phyloP scores from a whole-genome alignment of 305 asterid species.

The Fraxinus latifolia region DNA sequence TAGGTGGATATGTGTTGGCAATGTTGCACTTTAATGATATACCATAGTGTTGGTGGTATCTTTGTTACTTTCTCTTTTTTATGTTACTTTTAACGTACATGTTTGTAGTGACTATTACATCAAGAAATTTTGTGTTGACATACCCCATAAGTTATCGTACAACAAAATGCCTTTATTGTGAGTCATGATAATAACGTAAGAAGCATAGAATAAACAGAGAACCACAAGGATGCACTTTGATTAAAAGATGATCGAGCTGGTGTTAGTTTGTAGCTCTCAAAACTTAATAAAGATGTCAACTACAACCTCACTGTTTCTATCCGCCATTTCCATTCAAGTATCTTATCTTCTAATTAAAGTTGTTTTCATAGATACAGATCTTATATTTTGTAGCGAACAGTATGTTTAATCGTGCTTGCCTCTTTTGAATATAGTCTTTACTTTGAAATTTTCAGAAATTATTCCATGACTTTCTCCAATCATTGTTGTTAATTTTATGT shows the following conservation, averaged over 20 bases:
- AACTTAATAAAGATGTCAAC: background rate
- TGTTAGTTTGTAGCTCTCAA: background rate
- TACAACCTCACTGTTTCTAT: background rate
- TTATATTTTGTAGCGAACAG: background rate
- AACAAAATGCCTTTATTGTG: background rate
- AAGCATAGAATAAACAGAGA: background rate
- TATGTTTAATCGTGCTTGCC: background rate
- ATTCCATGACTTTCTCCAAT: background rate
- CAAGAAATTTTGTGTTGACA: background rate
- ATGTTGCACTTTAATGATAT: background rate
- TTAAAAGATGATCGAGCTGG: background rate
- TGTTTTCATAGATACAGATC: background rate
- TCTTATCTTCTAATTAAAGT: background rate
- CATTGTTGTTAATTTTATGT: background rate
- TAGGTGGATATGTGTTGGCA: slow-evolving; percentile 24
- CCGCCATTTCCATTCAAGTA: background rate
- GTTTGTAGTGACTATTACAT: background rate
- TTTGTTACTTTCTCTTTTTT: background rate
- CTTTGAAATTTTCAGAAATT: background rate
- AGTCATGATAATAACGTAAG: background rate
- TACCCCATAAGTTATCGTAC: background rate
- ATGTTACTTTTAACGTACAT: background rate
- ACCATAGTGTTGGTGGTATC: background rate
- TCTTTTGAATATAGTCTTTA: background rate
- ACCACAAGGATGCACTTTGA: background rate